A percentile compares a stretch with the other conserved stretches of the same genome.
These are phyloP conservation scores for Aspergillus pseudoviridinutans DNA, from an alignment of 2,329 filamentous ascomycete species.

Conservation along the genomic window DNA sequence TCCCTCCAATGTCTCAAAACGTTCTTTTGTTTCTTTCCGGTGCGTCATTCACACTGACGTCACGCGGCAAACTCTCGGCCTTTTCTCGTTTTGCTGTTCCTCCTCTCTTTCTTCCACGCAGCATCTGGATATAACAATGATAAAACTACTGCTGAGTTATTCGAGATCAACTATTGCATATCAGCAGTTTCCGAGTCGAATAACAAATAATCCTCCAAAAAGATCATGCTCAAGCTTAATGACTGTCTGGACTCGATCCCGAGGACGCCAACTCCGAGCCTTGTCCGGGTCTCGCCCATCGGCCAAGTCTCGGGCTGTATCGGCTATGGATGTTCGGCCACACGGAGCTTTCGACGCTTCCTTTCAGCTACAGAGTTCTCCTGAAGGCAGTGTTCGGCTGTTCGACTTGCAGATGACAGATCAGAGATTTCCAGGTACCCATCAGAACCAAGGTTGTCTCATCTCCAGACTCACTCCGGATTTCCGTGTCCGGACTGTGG, in stretches of 20 bases:
- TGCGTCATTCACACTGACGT: neutral
- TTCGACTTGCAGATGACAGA: neutral
- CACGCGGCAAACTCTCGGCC: neutral
- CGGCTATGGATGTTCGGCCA: constrained; percentile 32
- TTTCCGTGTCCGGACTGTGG: neutral
- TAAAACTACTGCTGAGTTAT: neutral
- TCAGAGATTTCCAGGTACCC: neutral
- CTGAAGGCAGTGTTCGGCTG: neutral
- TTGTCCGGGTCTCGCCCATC: constrained; percentile 11
- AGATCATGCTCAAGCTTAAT: neutral
- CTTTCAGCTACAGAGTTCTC: neutral
- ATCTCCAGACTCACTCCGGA: neutral
- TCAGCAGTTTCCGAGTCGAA: neutral
- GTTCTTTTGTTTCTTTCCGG: neutral
- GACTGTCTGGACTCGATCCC: neutral
- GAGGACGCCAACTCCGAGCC: constrained; percentile 9
- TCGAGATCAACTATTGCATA: neutral
- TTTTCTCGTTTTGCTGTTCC: neutral
- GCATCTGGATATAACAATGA: neutral
- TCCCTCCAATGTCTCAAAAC: neutral
- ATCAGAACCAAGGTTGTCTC: neutral
- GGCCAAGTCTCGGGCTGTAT: constrained; percentile 30
- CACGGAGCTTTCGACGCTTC: constrained; percentile 25
- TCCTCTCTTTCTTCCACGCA: neutral
- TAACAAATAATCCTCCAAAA: neutral